These are phyloP conservation scores for Curvularia lunata DNA, from an alignment of 2,329 filamentous ascomycete genomes.

Conservation along the genomic window DNA sequence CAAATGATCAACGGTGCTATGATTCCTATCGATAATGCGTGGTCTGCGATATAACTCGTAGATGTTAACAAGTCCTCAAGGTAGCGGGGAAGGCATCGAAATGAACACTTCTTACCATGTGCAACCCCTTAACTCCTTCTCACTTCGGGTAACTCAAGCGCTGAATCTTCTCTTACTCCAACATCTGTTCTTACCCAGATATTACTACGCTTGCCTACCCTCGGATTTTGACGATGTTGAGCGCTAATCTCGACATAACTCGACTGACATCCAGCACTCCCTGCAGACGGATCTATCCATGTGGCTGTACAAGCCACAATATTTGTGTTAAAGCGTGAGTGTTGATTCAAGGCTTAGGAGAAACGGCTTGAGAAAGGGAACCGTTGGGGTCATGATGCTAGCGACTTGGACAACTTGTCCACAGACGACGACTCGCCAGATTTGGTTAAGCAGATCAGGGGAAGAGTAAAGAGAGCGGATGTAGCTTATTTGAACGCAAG, in stretches of 20 bases:
- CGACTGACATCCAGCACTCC: too few species aligned
- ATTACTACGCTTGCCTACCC: too few species aligned
- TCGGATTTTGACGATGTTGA: too few species aligned
- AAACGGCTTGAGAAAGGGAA: slow-evolving; percentile 17
- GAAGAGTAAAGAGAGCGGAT: neutral
- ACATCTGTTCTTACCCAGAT: too few species aligned
- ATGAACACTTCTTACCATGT: neutral
- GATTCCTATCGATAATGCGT: slow-evolving; percentile 38
- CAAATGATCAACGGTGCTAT: slow-evolving; percentile 36
- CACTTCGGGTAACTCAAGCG: neutral
- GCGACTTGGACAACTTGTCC: slow-evolving; percentile 11
- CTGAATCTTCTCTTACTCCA: too few species aligned
- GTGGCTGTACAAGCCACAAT: too few species aligned
- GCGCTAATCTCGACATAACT: too few species aligned
- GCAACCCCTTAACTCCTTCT: neutral
- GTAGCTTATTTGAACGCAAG: neutral
- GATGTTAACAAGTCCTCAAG: neutral
- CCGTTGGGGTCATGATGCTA: slow-evolving; percentile 11
- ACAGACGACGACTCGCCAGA: slow-evolving; percentile 15
- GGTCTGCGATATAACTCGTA: slow-evolving; percentile 33
- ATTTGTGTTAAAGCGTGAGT: neutral
- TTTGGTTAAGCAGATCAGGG: slow-evolving; percentile 4
- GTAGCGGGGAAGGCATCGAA: too few species aligned
- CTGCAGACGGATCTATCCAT: too few species aligned
- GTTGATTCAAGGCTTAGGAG: slow-evolving; percentile 17